These are phyloP conservation scores for Phlebopus sp. DNA, from an alignment of 1,284 basidiomycete genomes.

Conservation along the genomic window DNA sequence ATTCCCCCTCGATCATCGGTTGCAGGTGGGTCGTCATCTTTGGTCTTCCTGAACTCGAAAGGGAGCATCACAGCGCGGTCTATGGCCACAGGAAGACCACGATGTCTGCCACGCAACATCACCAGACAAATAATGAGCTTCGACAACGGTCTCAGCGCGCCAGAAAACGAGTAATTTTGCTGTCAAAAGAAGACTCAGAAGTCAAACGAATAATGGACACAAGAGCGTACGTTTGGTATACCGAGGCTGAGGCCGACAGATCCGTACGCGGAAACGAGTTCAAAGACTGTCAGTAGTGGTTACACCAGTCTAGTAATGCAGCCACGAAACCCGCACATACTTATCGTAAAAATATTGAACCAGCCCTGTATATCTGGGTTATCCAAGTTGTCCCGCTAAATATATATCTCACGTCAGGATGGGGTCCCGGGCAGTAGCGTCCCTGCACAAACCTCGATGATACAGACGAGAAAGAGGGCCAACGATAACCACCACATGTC, in stretches of 20 bases:
- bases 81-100: slow-evolving; percentile 85
- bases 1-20: slow-evolving; percentile 13
- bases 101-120: slow-evolving; percentile 92
- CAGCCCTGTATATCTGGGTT: slow-evolving; percentile 52
- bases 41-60: slow-evolving; percentile 42
- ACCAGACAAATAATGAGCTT: slow-evolving; percentile 85
- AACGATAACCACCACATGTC: slow-evolving; percentile 90
- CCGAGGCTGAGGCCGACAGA: slow-evolving; percentile 84
- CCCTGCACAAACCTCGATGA: slow-evolving; percentile 67
- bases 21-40: slow-evolving; percentile 12
- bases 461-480: slow-evolving; percentile 80
- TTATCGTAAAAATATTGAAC: slow-evolving; percentile 79
- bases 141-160: slow-evolving; percentile 75
- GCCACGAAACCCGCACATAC: slow-evolving; percentile 41
- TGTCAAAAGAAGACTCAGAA: slow-evolving; percentile 25
- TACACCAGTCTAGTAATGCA: slow-evolving; percentile 4
- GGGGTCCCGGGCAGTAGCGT: neutral
- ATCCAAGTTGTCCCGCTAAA: slow-evolving; percentile 55
- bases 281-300: slow-evolving; percentile 58
- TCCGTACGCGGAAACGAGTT: slow-evolving; percentile 89
- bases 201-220: neutral
- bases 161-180: slow-evolving; percentile 79
- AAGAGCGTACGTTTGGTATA: slow-evolving; percentile 49
- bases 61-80: slow-evolving; percentile 84
- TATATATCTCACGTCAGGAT: slow-evolving; percentile 7